Percentiles rank a stretch among this genome's conserved stretches.
Evolutionary conservation across 352 stramenopile species (phyloP).

Genomic region (Pythium sp.): DNA sequence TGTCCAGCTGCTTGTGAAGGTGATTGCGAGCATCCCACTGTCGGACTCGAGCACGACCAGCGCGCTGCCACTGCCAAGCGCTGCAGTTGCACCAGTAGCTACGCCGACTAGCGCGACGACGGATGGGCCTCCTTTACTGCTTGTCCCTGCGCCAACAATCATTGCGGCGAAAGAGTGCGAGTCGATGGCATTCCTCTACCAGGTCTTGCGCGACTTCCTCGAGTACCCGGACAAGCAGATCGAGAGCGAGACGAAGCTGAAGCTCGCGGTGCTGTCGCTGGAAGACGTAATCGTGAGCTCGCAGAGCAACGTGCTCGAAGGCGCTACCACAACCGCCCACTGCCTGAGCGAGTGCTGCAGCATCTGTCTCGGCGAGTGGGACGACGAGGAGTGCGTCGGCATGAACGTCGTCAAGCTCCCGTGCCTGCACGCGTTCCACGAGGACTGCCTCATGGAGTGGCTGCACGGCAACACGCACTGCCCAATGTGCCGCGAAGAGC

Average conservation of each 20-base stretch:
- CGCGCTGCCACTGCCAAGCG: slow-evolving; percentile 15
- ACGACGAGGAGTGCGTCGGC: slow-evolving; percentile 72
- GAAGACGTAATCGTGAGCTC: slow-evolving; percentile 82
- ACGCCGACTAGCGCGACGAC: background rate
- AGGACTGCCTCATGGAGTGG: slow-evolving; percentile 86
- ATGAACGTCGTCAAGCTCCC: slow-evolving; percentile 86
- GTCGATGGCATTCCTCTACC: slow-evolving; percentile 61
- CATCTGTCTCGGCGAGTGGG: slow-evolving; percentile 81
- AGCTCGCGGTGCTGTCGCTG: slow-evolving; percentile 74
- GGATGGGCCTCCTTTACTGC: too few species aligned
- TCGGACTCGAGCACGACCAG: slow-evolving; percentile 20
- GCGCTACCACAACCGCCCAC: slow-evolving; percentile 21
- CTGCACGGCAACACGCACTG: slow-evolving; percentile 78
- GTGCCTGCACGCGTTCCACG: slow-evolving; percentile 83
- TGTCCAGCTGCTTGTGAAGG: slow-evolving; percentile 78
- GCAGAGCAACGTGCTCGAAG: slow-evolving; percentile 55
- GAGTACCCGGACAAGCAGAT: slow-evolving; percentile 86
- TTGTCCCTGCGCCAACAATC: background rate
- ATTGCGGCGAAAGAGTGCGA: slow-evolving; percentile 25
- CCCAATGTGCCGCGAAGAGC: slow-evolving; percentile 84
- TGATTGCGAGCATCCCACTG: slow-evolving; percentile 76
- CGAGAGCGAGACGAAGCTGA: slow-evolving; percentile 81
- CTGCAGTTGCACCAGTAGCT: background rate
- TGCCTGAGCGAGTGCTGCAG: slow-evolving; percentile 75
- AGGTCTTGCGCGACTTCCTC: slow-evolving; percentile 77